Evolutionary conservation across 1,139 yeast species (phyloP).

Genomic region (Candida tetrigidarum): DNA sequence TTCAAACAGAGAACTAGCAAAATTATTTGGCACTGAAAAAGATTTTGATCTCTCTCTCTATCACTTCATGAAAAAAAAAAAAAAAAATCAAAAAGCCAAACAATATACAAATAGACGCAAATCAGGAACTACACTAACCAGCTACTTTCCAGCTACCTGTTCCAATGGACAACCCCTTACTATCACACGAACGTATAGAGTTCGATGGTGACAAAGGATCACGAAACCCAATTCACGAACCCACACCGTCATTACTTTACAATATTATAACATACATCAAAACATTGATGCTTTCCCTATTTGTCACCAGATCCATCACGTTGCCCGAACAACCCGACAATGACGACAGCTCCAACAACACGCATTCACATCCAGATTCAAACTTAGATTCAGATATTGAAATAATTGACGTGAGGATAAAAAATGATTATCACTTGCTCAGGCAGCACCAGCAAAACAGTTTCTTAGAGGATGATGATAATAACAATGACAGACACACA

Average conservation of each 20-base stretch:
- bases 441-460: neutral
- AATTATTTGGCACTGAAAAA: too few species aligned
- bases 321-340: neutral
- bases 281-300: constrained; percentile 1
- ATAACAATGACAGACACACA: neutral
- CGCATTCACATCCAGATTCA: neutral
- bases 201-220: too few species aligned
- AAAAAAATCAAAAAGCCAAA: neutral
- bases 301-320: neutral
- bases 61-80: neutral
- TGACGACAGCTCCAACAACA: too few species aligned
- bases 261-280: constrained; percentile 1
- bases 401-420: constrained; percentile 13
- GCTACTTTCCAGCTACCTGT: neutral
- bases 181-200: constrained; percentile 8
- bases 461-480: constrained; percentile 11
- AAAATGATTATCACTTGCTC: constrained; percentile 18
- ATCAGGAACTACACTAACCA: too few species aligned
- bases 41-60: too few species aligned
- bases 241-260: neutral
- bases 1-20: too few species aligned
- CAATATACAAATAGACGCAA: too few species aligned
- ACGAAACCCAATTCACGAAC: too few species aligned
- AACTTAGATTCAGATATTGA: constrained; percentile 15
- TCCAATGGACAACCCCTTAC: constrained; percentile 10